Evolutionary conservation across 1,139 yeast species (phyloP).

Genomic region (Candida sojae): DNA sequence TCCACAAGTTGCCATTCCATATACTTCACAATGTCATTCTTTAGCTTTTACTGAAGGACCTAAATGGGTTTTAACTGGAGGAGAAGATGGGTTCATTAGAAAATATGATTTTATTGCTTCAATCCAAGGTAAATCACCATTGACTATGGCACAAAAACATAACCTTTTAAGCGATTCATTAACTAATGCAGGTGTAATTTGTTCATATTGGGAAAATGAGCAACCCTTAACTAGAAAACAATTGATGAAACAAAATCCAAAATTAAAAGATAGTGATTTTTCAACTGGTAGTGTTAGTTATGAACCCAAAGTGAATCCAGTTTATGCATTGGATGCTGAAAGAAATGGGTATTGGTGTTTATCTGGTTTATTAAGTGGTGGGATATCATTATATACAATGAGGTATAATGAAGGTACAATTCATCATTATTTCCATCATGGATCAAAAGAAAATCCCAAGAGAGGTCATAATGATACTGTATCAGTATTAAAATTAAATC

Average conservation of each 20-base stretch:
- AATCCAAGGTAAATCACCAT: conserved; percentile 83
- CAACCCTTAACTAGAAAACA: conserved; percentile 61
- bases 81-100: conserved; percentile 92
- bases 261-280: conserved; percentile 45
- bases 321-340: conserved; percentile 83
- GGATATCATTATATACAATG: conserved; percentile 80
- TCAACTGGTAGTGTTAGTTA: conserved; percentile 46
- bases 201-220: conserved; percentile 95
- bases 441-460: conserved; percentile 18
- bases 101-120: conserved; percentile 86
- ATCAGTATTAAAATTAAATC: conserved; percentile 66
- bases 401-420: conserved; percentile 82
- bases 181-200: conserved; percentile 77
- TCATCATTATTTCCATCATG: conserved; percentile 68
- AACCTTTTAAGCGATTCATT: conserved; percentile 69
- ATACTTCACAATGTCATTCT: conserved; percentile 70
- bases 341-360: conserved; percentile 82
- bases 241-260: conserved; percentile 44
- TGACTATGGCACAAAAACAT: conserved; percentile 91
- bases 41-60: conserved; percentile 80
- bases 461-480: conserved; percentile 71
- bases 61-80: conserved; percentile 90
- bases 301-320: conserved; percentile 78
- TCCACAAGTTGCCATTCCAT: conserved; percentile 76
- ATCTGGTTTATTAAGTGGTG: conserved; percentile 83